Percentiles rank a stretch among this genome's conserved stretches.
Conservation (phyloP, 1,139 yeast species). For the Taphrina betulina region DNA sequence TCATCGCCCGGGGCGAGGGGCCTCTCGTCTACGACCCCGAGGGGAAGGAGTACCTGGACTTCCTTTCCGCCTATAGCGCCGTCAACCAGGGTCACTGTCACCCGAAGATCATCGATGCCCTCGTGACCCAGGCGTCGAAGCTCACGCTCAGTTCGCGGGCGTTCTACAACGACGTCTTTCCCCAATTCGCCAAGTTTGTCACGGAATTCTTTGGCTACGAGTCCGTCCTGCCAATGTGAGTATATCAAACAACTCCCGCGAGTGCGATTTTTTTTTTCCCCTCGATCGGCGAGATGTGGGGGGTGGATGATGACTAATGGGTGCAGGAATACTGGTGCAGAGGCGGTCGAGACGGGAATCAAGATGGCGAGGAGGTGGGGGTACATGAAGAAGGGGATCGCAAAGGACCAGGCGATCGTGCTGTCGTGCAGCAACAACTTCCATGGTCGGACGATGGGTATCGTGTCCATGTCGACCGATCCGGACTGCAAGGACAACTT, state of each 20-base stretch:
- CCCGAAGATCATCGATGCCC: constrained; percentile 82
- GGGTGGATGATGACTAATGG: neutral
- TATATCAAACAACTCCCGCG: neutral
- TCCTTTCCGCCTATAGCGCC: constrained; percentile 68
- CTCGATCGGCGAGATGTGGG: too few species aligned
- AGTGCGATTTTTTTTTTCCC: too few species aligned
- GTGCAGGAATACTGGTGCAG: constrained; percentile 80
- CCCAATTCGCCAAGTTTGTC: constrained; percentile 79
- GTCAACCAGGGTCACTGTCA: constrained; percentile 99
- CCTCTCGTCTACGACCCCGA: constrained; percentile 99
- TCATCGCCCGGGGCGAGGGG: constrained; percentile 78
- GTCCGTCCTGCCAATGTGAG: constrained; percentile 76
- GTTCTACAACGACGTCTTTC: constrained; percentile 85
- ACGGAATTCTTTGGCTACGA: constrained; percentile 90
- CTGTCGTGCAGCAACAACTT: constrained; percentile 84
- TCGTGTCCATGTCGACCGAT: constrained; percentile 94
- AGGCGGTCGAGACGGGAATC: constrained; percentile 91
- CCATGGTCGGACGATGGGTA: constrained; percentile 96
- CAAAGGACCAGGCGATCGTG: constrained; percentile 78
- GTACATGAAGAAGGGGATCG: constrained; percentile 79
- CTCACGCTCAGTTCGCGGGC: constrained; percentile 90
- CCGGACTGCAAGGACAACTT: constrained; percentile 85
- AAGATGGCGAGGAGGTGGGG: constrained; percentile 98
- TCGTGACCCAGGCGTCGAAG: constrained; percentile 79
- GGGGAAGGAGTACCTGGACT: constrained; percentile 53